Percentiles rank a stretch among this genome's conserved stretches.
Evolutionary conservation across 768 basidiomycete species (phyloP).

Genomic region (Panaeolus papilionaceus): DNA sequence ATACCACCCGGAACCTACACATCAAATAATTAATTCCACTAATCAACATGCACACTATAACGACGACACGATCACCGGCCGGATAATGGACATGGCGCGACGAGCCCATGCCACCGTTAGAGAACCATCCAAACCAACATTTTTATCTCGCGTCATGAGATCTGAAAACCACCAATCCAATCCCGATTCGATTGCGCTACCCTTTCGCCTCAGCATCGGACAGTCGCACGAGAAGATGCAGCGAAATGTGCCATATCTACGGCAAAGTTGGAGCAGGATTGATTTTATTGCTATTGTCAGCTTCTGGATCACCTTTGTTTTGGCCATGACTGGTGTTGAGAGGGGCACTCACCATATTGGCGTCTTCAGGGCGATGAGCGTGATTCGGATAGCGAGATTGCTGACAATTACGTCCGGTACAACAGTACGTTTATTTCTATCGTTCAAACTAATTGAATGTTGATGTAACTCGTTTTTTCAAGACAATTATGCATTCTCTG

Average conservation of each 20-base stretch:
- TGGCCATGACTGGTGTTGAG: conserved; percentile 76
- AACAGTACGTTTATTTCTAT: conserved; percentile 59
- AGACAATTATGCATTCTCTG: conserved; percentile 89
- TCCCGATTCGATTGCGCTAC: conserved; percentile 56
- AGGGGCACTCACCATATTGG: conserved; percentile 75
- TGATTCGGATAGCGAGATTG: conserved; percentile 81
- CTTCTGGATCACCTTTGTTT: conserved; percentile 85
- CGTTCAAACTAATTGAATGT: neutral
- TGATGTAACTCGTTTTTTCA: conserved; percentile 20
- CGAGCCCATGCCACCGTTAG: conserved; percentile 46
- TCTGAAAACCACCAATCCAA: conserved; percentile 39
- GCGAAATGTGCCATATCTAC: conserved; percentile 82
- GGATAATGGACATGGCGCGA: conserved; percentile 37
- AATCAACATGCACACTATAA: conserved; percentile 23
- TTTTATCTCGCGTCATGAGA: conserved; percentile 54
- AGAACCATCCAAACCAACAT: conserved; percentile 53
- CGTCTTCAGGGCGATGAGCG: conserved; percentile 87
- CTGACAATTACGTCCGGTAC: conserved; percentile 92
- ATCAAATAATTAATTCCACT: conserved; percentile 23
- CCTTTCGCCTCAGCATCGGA: conserved; percentile 66
- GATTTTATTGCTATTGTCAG: conserved; percentile 85
- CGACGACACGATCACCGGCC: conserved; percentile 35
- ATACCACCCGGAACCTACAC: conserved; percentile 24
- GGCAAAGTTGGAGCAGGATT: conserved; percentile 92
- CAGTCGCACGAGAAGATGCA: conserved; percentile 61